Evolutionary conservation across 495 filamentous ascomycete species (phyloP).

Genomic region (Saxispiralis lemnorum): DNA sequence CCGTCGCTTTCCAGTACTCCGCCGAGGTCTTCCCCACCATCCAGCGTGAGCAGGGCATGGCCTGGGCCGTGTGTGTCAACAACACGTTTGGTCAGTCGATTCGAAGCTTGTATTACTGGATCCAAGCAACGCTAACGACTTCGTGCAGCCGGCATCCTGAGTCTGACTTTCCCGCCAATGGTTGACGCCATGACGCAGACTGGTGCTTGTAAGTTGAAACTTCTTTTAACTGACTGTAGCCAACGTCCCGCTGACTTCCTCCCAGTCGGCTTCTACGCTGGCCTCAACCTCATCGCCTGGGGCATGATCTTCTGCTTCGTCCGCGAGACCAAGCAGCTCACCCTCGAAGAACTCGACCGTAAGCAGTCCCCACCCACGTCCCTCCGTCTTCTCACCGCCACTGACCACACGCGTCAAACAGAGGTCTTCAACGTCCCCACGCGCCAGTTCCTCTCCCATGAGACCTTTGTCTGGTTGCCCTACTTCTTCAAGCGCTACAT

Average conservation of each 20-base stretch:
- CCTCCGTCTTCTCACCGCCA: neutral
- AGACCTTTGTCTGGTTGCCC: conserved; percentile 43
- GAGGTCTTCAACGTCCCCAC: conserved; percentile 22
- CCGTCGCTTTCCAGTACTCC: conserved; percentile 24
- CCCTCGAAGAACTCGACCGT: conserved; percentile 41
- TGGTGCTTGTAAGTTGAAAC: conserved; percentile 18
- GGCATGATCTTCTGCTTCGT: conserved; percentile 57
- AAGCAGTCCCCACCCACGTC: neutral
- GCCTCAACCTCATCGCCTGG: conserved; percentile 49
- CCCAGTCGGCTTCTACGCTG: conserved; percentile 43
- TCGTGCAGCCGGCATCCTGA: conserved; percentile 19
- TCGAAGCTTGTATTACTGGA: neutral
- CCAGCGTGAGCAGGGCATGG: conserved; percentile 5
- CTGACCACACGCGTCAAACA: neutral
- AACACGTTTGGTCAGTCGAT: conserved; percentile 9
- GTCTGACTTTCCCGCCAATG: conserved; percentile 21
- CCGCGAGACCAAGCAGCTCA: conserved; percentile 63
- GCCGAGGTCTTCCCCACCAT: conserved; percentile 24
- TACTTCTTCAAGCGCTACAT: conserved; percentile 56
- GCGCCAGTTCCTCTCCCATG: conserved; percentile 16
- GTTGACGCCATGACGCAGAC: conserved; percentile 15
- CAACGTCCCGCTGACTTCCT: conserved; percentile 18
- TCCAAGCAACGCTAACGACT: neutral
- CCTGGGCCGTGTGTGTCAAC: conserved; percentile 22
- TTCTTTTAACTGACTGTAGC: neutral